Base-by-base conservation (phyloP, 2,329 filamentous ascomycete genomes). In the Hawksworthiomyces lignivorus region DNA sequence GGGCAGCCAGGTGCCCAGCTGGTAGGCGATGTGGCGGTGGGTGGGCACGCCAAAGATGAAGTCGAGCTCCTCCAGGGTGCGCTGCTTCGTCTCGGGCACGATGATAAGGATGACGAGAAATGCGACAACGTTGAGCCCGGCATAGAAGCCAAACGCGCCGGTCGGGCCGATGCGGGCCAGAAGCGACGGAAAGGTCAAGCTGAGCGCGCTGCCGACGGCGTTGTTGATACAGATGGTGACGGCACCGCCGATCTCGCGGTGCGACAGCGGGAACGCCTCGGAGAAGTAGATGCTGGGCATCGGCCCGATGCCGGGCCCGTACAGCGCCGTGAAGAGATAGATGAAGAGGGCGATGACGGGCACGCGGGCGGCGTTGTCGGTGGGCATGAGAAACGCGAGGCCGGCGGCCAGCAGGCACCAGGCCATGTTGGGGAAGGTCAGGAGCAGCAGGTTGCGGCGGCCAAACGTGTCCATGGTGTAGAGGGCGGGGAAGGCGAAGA, bases 241-340 rank as follows among this genome's bases (percentile, higher is more conserved):
- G 1, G 71, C 72, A 80, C 84, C 84, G 42, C 82, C 82, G 20
- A 84, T 71, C 55, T 84, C 81, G 52, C 82, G 72, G 56, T 84
- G 80, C 1, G 77, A 81, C 2, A 84, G 69, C 0, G 82, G 81
- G 56, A 81, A 85, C 3, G 82, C 76, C 56, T 85, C 82, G 33
- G 80, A 78, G 5, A 69, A 73, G 61, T 84, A 84, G 0, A 76
- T 75, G 54, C 79, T 84, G 0, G 80, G 80, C 17, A 84, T 79
- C 10, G 75, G 75, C 0, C 78, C 81, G 61, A 84, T 80, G 2
- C 72, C 55, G 4, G 53, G 55, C 2, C 48, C 51, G 43, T 57
- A 56, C 36, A 53, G 49, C 27, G 50, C 51, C 20, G 44, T 38
- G 34, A 57, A 57, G 30, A 57, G 46, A 49, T 55, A 56, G 37